Base-by-base conservation (phyloP, 441 rosid genomes). In the Jatropha multifida region DNA sequence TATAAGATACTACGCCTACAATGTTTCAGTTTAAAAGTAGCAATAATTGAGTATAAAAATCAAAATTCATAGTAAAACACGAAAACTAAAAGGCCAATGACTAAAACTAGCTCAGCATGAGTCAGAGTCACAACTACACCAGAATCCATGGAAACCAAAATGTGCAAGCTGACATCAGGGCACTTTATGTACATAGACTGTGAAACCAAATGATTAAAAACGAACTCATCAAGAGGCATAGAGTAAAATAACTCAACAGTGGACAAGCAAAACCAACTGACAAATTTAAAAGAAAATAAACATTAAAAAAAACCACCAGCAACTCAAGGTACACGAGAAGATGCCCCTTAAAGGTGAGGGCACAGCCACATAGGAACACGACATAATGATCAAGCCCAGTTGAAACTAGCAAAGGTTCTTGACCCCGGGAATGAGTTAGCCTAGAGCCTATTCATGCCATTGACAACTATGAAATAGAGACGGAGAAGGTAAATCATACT, bases 401-500 rank as follows among this genome's bases (percentile, higher is more conserved):
- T 41, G 14, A 40, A 26, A 65, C 48, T 2, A 65, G 44, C 11
- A 27, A 4, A 27, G 18, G n/a, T 17, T 4, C 65, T 61, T 61
- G 42, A 61, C 23, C 7, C 62, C 32, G 7, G 4, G 11, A 32
- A 20, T 58, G 32, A 58, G 27, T 20, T 7, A n/a, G 32, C 61
- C 13, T n/a, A n/a, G 13, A 58, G 32, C 3, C 4, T 7, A 58
- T 0, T 2, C 26, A 8, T n/a, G 61, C 32, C 17, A 20, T 5
- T 9, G n/a, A 40, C 18, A 60, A 44, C 32, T 7, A 68, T 3
- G 1, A 55, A 27, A 18, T 18, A 52, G 4, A 42, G 42, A 58
- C 59, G 44, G 17, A 49, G 32, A 77, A 54, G 8, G 40, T 4
- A 15, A 70, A 13, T 23, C 90, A 44, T 86, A 94, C 99, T 91